Conservation (phyloP, 2,329 filamentous ascomycete genomes). For the Alternaria panax region DNA sequence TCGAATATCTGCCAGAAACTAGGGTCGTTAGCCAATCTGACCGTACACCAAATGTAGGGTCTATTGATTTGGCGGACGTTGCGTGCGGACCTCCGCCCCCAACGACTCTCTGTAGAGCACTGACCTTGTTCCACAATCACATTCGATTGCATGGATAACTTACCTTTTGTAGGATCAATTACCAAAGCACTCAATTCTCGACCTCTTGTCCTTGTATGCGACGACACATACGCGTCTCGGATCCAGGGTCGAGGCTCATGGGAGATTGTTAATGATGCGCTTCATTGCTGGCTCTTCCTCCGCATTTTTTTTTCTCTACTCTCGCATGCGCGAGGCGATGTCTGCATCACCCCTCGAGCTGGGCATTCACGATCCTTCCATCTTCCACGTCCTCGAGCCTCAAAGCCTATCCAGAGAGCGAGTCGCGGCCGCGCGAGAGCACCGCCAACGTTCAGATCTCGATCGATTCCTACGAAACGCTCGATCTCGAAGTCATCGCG, state of each 20-base stretch:
- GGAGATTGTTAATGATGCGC: not conserved
- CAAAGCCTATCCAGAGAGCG: not conserved
- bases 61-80: not conserved
- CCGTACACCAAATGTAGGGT: not conserved
- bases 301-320: not conserved
- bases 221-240: not conserved
- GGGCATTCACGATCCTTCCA: not conserved
- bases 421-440: not conserved
- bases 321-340: not conserved
- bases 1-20: not conserved
- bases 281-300: not conserved
- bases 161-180: not conserved
- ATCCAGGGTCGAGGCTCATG: not conserved
- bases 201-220: not conserved
- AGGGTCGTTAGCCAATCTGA: not conserved
- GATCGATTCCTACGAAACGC: no score
- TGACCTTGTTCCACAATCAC: not conserved
- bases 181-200: not conserved
- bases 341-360: not conserved
- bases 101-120: not conserved
- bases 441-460: not conserved
- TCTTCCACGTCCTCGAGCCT: not conserved
- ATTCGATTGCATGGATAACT: not conserved
- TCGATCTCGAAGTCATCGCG: not conserved
- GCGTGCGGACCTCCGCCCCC: not conserved